A percentile compares a stretch with the other conserved stretches of the same genome.
phyloP scores from a whole-genome alignment of 75 land plant genomes.

The Picea sitchensis region DNA sequence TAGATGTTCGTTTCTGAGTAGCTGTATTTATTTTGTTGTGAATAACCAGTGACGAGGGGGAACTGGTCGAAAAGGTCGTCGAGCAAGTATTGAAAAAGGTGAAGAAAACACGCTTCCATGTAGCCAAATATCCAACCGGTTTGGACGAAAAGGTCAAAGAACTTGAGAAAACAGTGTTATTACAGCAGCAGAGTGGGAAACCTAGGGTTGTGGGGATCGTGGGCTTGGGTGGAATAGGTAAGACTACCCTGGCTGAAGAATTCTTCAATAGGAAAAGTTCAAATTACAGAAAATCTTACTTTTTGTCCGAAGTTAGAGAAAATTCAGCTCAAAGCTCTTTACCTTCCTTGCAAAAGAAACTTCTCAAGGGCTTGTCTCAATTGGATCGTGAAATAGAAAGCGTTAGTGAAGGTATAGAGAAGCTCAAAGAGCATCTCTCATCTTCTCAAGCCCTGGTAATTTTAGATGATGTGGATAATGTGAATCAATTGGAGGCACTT shows the following conservation, averaged over 20 bases:
- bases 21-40: too few species aligned
- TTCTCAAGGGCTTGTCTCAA: neutral
- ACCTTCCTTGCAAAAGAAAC: neutral
- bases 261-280: neutral
- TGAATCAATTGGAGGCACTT: neutral
- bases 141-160: too few species aligned
- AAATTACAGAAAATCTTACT: neutral
- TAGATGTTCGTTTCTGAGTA: too few species aligned
- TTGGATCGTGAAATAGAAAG: neutral
- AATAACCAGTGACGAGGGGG: too few species aligned
- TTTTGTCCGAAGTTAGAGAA: neutral
- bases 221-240: neutral
- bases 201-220: too few species aligned
- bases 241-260: neutral
- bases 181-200: too few species aligned
- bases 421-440: neutral
- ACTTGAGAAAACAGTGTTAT: too few species aligned
- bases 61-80: too few species aligned
- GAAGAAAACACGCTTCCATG: too few species aligned
- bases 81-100: too few species aligned
- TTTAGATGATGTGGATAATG: slow-evolving; percentile 5
- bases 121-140: too few species aligned
- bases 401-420: neutral
- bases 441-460: neutral
- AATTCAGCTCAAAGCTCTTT: neutral